Conservation (phyloP, 352 stramenopile species). For the Albugo candida region DNA sequence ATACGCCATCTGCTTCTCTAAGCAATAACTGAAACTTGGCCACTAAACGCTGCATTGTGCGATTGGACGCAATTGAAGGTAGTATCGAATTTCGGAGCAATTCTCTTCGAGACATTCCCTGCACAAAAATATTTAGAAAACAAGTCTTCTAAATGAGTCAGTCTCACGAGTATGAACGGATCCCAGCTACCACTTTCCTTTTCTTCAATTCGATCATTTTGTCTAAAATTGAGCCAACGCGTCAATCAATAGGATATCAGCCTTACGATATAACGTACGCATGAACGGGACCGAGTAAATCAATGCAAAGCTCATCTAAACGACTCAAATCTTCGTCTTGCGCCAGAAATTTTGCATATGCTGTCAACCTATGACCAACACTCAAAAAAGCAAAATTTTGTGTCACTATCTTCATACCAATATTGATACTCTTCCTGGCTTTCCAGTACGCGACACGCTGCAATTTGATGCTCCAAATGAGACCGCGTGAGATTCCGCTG, state of each 20-base stretch:
- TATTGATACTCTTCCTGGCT: constrained; percentile 63
- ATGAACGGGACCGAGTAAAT: constrained; percentile 62
- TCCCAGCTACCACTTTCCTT: constrained; percentile 20
- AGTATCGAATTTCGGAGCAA: constrained; percentile 50
- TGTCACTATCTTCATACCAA: constrained; percentile 22
- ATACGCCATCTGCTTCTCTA: not conserved
- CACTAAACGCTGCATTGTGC: constrained; percentile 59
- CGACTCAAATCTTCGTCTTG: constrained; percentile 56
- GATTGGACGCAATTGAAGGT: constrained; percentile 60
- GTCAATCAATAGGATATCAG: not conserved
- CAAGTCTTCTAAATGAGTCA: not conserved
- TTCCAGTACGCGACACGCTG: constrained; percentile 33
- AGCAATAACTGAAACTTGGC: constrained; percentile 73
- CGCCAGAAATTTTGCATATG: constrained; percentile 64
- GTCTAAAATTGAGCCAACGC: not conserved
- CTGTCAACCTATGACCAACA: constrained; percentile 40
- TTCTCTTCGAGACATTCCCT: constrained; percentile 54
- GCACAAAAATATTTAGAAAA: not conserved
- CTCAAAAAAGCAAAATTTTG: not conserved
- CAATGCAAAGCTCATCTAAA: constrained; percentile 53
- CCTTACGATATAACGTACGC: constrained; percentile 11
- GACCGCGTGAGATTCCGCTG: constrained; percentile 68
- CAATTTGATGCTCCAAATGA: constrained; percentile 70
- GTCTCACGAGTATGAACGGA: not conserved
- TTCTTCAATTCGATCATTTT: constrained; percentile 12